Evolutionary conservation across 805 yeast species (phyloP), one percentile per base, ranked within the genome.

Genomic region (Hemisphaericaspora nanyangensis): DNA sequence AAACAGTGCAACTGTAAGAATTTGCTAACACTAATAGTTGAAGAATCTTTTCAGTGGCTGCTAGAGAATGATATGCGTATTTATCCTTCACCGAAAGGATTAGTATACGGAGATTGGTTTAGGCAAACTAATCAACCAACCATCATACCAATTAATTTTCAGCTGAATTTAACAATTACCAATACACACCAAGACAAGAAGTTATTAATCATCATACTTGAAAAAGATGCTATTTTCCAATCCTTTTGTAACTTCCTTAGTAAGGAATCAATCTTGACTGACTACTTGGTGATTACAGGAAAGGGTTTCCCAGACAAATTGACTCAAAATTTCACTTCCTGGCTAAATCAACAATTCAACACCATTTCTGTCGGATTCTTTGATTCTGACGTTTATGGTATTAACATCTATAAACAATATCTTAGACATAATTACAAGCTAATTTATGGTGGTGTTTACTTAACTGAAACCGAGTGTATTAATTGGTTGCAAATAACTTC

Each of bases 361-460:
- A 28, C 34, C 19, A 15, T 11, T 10, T 51, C 77, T 1, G 51
- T 54, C 16, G 79, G 74, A 1, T 62, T 76, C 25, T 78, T 80
- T 19, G 89, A 82, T 52, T 71, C 82, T 12, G 89, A 82, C 47
- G 74, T 83, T 2, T 77, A 77, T 52, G 89, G 89, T 0, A 51
- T 79, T 7, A 66, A 68, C 46, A 82, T 82, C 25, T 59, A 69
- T 40, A 51, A 63, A 19, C 72, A 70, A 39, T 70, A 51, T 56
- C 54, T 48, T 31, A 35, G 37, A 52, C 66, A 34, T 39, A 35
- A 5, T 19, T 34, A 17, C 10, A n/a, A 33, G n/a, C 26, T 56
- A 11, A 31, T 34, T 12, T 68, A 52, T 44, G 54, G 66, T 5
- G 82, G 82, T 0, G 72, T 69, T 7, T 54, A 55, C 29, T 35